Percentiles rank a stretch among this genome's conserved stretches.
Evolutionary conservation across 441 rosid genomes (phyloP).

Genomic region (Macaranga tanarius): DNA sequence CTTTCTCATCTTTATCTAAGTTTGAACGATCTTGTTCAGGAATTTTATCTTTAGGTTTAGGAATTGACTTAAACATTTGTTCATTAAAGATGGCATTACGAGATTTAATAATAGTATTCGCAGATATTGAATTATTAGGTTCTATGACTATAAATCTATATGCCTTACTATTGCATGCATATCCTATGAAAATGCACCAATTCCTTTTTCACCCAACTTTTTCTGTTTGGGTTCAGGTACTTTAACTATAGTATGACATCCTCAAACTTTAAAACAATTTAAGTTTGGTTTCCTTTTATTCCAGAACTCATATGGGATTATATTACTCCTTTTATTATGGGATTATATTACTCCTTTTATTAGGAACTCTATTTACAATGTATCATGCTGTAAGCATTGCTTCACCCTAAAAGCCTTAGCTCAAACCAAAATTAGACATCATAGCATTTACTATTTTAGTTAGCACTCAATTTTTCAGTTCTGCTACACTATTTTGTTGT

Average conservation of each 20-base stretch:
- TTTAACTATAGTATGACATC: background rate
- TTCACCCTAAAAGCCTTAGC: background rate
- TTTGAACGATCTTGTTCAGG: background rate
- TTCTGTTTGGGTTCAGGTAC: background rate
- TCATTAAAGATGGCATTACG: background rate
- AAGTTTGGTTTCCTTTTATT: background rate
- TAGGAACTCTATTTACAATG: constrained; percentile 26
- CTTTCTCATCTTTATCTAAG: background rate
- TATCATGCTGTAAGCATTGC: constrained; percentile 17
- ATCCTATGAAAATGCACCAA: background rate
- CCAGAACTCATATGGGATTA: background rate
- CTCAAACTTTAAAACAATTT: background rate
- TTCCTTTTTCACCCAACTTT: background rate
- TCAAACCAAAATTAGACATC: constrained; percentile 9
- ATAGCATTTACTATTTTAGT: constrained; percentile 30
- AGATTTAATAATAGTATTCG: background rate
- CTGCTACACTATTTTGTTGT: background rate
- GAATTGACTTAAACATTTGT: background rate
- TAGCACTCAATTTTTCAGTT: background rate
- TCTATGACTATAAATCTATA: background rate
- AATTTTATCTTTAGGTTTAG: background rate
- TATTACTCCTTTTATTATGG: too few species aligned
- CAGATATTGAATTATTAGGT: background rate
- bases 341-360: background rate
- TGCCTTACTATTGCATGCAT: background rate